These are phyloP conservation scores for Paraphaeosphaeria minitans DNA, from an alignment of 2,329 filamentous ascomycete species.

Conservation along the genomic window DNA sequence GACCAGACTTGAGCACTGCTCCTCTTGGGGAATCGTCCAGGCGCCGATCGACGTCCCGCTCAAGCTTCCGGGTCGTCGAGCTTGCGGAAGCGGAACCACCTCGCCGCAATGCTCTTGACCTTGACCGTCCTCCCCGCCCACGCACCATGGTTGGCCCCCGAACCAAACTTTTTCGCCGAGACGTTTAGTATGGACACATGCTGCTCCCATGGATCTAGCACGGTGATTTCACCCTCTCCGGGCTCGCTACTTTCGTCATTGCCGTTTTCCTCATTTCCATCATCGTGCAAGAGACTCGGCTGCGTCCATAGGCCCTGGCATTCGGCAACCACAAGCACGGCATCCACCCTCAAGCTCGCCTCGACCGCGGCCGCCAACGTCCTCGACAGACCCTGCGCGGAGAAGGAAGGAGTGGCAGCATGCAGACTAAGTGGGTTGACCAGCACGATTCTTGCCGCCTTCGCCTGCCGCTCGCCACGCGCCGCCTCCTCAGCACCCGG, in stretches of 20 bases:
- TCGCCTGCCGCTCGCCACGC: conserved; percentile 12
- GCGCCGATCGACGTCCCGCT: background rate
- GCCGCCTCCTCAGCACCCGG: conserved; percentile 9
- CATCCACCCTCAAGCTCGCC: conserved; percentile 51
- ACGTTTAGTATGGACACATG: conserved; percentile 55
- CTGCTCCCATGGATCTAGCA: conserved; percentile 50
- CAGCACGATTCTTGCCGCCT: conserved; percentile 57
- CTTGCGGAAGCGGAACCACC: conserved; percentile 50
- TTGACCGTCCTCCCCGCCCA: conserved; percentile 57
- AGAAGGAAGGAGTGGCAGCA: conserved; percentile 72
- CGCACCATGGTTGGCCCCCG: conserved; percentile 40
- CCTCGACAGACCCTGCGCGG: conserved; percentile 70
- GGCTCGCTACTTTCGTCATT: background rate
- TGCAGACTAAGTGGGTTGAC: conserved; percentile 71
- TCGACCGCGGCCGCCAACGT: conserved; percentile 69
- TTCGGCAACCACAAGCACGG: conserved; percentile 51
- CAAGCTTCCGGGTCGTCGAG: conserved; percentile 12
- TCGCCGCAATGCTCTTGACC: conserved; percentile 48
- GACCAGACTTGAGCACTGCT: background rate
- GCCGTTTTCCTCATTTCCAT: conserved; percentile 48
- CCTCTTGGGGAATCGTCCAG: background rate
- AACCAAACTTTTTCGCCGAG: conserved; percentile 49
- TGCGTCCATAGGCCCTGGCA: conserved; percentile 26
- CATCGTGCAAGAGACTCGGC: background rate
- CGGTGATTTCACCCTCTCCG: conserved; percentile 50